These are phyloP conservation scores for Chlamydomonas sphaeroides DNA, from an alignment of 139 green algal species.

Conservation along the genomic window DNA sequence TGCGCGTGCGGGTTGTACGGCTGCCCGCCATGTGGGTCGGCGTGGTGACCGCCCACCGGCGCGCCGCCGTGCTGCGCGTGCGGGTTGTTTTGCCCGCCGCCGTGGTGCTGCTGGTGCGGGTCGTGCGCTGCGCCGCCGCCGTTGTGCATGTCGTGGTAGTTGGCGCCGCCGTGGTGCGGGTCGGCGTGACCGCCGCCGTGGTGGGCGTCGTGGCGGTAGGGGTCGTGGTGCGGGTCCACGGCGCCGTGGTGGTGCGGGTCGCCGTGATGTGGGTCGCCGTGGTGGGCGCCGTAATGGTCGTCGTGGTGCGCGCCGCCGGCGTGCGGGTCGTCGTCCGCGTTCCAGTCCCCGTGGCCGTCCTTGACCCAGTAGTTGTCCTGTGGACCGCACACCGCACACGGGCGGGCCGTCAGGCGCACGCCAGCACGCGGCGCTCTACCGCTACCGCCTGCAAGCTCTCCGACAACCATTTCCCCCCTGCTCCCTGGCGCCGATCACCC, in stretches of 20 bases:
- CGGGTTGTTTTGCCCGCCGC: not conserved
- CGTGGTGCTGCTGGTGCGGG: not conserved
- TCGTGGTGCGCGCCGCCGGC: not conserved
- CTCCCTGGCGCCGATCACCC: too few relatives aligned
- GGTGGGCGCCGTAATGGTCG: not conserved
- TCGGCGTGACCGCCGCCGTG: too few relatives aligned
- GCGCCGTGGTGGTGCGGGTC: not conserved
- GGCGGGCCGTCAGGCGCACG: too few relatives aligned
- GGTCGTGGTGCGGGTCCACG: not conserved
- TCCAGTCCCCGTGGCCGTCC: constrained; percentile 37
- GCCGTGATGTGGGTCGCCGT: not conserved
- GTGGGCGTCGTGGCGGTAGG: not conserved
- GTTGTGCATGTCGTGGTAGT: not conserved
- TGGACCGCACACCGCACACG: too few relatives aligned
- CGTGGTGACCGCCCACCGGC: not conserved
- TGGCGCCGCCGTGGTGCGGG: not conserved
- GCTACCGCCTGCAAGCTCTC: too few relatives aligned
- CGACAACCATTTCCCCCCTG: too few relatives aligned
- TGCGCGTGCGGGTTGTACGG: not conserved
- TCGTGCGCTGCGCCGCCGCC: not conserved
- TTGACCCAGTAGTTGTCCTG: constrained; percentile 30
- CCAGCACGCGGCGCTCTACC: too few relatives aligned
- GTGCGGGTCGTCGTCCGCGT: not conserved
- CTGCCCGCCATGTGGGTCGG: not conserved
- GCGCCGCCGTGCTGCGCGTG: not conserved